Percentiles rank a stretch among this genome's conserved stretches.
These are phyloP conservation scores for Colletotrichum sp. DNA, from an alignment of 2,329 filamentous ascomycete species.

Conservation along the genomic window DNA sequence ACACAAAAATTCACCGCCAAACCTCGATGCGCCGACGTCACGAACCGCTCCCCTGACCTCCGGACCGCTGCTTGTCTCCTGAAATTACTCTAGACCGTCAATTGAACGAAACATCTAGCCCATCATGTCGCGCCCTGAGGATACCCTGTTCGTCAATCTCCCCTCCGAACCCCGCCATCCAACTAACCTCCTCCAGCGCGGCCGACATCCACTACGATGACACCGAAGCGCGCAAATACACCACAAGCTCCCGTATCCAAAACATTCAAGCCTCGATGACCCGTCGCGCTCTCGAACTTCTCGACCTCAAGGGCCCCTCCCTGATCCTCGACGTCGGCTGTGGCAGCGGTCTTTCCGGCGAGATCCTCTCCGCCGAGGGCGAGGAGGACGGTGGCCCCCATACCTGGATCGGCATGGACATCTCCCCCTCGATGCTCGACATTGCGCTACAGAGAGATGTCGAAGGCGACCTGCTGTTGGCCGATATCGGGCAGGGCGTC, in stretches of 20 bases:
- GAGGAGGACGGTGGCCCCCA: constrained; percentile 82
- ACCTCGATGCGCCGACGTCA: constrained; percentile 6
- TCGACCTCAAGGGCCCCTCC: constrained; percentile 79
- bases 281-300: constrained; percentile 87
- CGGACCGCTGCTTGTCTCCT: neutral
- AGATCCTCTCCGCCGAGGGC: constrained; percentile 80
- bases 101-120: neutral
- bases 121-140: constrained; percentile 96
- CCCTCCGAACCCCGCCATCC: constrained; percentile 15
- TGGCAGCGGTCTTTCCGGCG: constrained; percentile 91
- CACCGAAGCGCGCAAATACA: constrained; percentile 95
- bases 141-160: constrained; percentile 72
- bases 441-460: constrained; percentile 90
- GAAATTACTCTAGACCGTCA: neutral
- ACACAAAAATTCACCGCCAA: constrained; percentile 18
- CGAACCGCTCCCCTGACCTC: neutral
- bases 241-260: constrained; percentile 92
- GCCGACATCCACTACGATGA: constrained; percentile 99
- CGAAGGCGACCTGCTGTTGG: constrained; percentile 91
- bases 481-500: constrained; percentile 94
- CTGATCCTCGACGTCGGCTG: constrained; percentile 97
- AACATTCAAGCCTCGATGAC: constrained; percentile 97
- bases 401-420: constrained; percentile 97
- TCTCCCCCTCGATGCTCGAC: constrained; percentile 95
- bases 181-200: constrained; percentile 59